A percentile compares a stretch with the other conserved stretches of the same genome.
Evolutionary conservation across 805 yeast species (phyloP).

Genomic region (Pichia insulana): DNA sequence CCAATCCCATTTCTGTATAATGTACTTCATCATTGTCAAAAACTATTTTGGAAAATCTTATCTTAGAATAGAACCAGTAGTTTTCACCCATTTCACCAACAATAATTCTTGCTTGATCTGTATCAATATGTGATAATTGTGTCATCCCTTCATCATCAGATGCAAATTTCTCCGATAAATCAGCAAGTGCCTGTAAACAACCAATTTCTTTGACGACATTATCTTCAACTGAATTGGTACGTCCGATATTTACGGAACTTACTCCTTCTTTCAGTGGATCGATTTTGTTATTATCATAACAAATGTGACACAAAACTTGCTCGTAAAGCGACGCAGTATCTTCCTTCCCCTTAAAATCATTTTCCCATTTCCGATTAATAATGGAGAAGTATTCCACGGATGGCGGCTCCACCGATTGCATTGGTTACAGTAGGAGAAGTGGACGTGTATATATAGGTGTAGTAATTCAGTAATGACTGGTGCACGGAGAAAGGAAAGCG

Average conservation of each 20-base stretch:
- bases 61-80: constrained; percentile 28
- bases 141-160: neutral
- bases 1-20: constrained; percentile 22
- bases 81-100: constrained; percentile 12
- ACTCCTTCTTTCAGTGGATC: neutral
- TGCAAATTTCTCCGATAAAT: constrained; percentile 21
- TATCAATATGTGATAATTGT: constrained; percentile 20
- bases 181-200: constrained; percentile 21
- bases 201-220: constrained; percentile 15
- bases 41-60: constrained; percentile 12
- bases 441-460: too few relatives aligned
- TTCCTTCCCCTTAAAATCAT: constrained; percentile 12
- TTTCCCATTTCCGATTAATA: constrained; percentile 15
- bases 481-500: neutral
- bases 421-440: neutral
- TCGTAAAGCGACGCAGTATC: constrained; percentile 15
- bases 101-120: constrained; percentile 27
- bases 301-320: constrained; percentile 19
- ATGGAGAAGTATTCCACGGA: constrained; percentile 17
- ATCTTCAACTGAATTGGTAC: neutral
- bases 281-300: neutral
- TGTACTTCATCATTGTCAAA: constrained; percentile 1
- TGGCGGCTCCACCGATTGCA: constrained; percentile 1
- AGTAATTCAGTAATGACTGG: neutral
- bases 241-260: neutral